Percentiles rank a stretch among this genome's conserved stretches.
Conservation (phyloP, 129 eudicot genomes). For the Centella asiatica region DNA sequence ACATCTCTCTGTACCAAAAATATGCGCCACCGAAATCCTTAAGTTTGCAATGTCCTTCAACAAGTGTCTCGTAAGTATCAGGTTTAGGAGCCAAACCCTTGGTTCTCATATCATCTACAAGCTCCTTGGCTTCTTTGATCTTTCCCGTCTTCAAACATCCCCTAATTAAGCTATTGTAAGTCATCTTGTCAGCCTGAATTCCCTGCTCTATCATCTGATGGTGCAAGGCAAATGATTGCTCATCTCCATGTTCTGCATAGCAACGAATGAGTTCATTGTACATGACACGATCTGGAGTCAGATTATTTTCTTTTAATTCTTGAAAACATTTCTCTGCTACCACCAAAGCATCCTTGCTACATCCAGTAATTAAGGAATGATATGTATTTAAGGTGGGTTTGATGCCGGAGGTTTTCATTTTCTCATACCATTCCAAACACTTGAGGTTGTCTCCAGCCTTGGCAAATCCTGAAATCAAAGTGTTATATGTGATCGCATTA, state of each 20-base stretch:
- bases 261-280: conserved; percentile 15
- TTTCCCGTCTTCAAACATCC: conserved; percentile 13
- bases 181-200: conserved; percentile 10
- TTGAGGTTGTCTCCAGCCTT: conserved; percentile 8
- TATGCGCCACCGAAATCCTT: conserved; percentile 15
- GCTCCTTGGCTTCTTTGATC: conserved; percentile 13
- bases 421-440: conserved; percentile 15
- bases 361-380: conserved; percentile 11
- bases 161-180: conserved; percentile 21
- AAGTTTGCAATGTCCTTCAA: conserved; percentile 15
- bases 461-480: conserved; percentile 16
- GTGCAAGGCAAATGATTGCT: not conserved
- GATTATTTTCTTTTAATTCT: conserved; percentile 10
- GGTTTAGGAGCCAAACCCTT: conserved; percentile 15
- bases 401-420: conserved; percentile 17
- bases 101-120: conserved; percentile 14
- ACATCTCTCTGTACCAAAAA: conserved; percentile 19
- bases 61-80: conserved; percentile 10
- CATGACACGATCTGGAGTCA: conserved; percentile 16
- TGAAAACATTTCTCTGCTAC: conserved; percentile 9
- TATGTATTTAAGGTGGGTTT: conserved; percentile 17
- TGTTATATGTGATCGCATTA: conserved; percentile 18
- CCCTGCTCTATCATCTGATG: conserved; percentile 15
- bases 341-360: not conserved
- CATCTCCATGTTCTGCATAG: conserved; percentile 11